phyloP scores from a whole-genome alignment of 768 basidiomycete genomes.

The Suillus discolor region DNA sequence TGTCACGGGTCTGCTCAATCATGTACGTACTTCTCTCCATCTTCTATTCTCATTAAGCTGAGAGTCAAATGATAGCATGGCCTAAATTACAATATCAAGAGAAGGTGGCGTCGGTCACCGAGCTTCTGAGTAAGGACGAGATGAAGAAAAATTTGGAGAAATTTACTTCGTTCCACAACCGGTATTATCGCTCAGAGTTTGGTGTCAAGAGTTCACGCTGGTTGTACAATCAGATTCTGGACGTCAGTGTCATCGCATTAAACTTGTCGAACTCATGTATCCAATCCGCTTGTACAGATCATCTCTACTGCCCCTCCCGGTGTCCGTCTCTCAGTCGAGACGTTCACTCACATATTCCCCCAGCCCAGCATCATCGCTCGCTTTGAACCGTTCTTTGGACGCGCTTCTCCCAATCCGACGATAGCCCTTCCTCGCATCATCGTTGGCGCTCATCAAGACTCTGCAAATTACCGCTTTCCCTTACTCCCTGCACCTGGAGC shows the following conservation, averaged over 20 bases:
- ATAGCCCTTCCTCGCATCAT: slow-evolving; percentile 34
- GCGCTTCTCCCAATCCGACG: slow-evolving; percentile 8
- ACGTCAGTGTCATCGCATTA: not conserved
- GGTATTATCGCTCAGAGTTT: slow-evolving; percentile 42
- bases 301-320: slow-evolving; percentile 14
- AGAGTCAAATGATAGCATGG: slow-evolving; percentile 33
- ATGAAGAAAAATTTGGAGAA: slow-evolving; percentile 35
- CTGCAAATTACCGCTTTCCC: slow-evolving; percentile 42
- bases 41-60: slow-evolving; percentile 38
- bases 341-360: slow-evolving; percentile 24
- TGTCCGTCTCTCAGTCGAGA: slow-evolving; percentile 23
- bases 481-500: slow-evolving; percentile 49
- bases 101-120: slow-evolving; percentile 12
- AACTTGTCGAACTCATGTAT: not conserved
- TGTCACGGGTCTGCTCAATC: not conserved
- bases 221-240: slow-evolving; percentile 33
- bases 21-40: not conserved
- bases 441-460: slow-evolving; percentile 46
- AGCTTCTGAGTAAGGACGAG: slow-evolving; percentile 27
- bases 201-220: slow-evolving; percentile 42
- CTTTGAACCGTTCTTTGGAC: slow-evolving; percentile 21
- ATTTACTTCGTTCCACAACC: slow-evolving; percentile 45
- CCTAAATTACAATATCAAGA: slow-evolving; percentile 19
- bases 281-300: slow-evolving; percentile 8
- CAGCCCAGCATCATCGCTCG: slow-evolving; percentile 27